Evolutionary conservation across 495 filamentous ascomycete species (phyloP).

Genomic region (Parathielavia appendiculata): DNA sequence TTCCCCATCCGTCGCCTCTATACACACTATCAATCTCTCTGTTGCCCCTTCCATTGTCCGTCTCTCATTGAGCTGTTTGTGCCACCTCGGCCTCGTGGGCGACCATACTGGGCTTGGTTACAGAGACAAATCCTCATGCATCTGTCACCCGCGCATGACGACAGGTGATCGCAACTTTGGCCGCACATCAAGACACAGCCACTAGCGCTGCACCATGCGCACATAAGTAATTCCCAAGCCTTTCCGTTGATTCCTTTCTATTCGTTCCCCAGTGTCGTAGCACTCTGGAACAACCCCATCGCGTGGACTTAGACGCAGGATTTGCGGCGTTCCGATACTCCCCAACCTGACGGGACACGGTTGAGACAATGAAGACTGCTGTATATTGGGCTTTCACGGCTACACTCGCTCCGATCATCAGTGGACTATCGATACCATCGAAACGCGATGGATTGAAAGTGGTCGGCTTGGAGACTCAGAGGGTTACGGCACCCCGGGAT

Average conservation of each 20-base stretch:
- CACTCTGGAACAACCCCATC: background rate
- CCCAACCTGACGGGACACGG: background rate
- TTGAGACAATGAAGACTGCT: conserved; percentile 20
- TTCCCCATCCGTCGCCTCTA: background rate
- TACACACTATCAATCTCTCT: background rate
- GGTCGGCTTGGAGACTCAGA: conserved; percentile 45
- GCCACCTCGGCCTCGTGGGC: background rate
- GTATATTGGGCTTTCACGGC: conserved; percentile 23
- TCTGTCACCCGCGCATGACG: background rate
- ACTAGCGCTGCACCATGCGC: background rate
- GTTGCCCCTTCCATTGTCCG: background rate
- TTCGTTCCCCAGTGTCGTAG: background rate
- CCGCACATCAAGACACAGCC: conserved; percentile 1
- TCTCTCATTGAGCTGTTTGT: background rate
- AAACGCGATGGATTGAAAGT: conserved; percentile 35
- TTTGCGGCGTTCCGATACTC: background rate
- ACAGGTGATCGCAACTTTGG: too few relatives aligned
- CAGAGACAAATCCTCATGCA: background rate
- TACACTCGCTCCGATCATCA: conserved; percentile 15
- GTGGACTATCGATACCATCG: conserved; percentile 21
- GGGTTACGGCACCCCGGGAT: conserved; percentile 34
- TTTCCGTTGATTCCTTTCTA: background rate
- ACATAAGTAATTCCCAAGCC: background rate
- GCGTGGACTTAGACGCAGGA: conserved; percentile 1
- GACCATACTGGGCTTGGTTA: background rate